Evolutionary conservation across 495 filamentous ascomycete species (phyloP).

Genomic region (Trichoderma asperelloides): DNA sequence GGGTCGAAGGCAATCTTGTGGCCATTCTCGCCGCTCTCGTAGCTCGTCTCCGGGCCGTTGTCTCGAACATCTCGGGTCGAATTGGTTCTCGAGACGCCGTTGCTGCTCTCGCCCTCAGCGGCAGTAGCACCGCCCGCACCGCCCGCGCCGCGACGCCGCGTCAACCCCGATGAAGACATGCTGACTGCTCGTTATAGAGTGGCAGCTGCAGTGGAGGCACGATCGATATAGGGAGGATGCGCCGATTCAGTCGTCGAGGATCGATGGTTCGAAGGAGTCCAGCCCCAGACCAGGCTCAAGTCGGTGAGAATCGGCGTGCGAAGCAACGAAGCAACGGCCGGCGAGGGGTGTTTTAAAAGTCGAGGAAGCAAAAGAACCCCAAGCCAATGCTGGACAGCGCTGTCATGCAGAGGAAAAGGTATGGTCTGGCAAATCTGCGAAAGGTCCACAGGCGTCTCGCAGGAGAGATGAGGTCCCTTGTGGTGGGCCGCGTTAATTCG

Average conservation of each 20-base stretch:
- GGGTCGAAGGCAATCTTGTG: slow-evolving; percentile 99
- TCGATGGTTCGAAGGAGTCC: background rate
- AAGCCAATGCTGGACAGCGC: background rate
- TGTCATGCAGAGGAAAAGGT: background rate
- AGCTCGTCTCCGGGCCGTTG: slow-evolving; percentile 75
- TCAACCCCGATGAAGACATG: slow-evolving; percentile 26
- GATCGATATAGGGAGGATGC: background rate
- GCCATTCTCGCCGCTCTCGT: slow-evolving; percentile 88
- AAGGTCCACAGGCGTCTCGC: slow-evolving; percentile 4
- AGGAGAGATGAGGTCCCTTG: slow-evolving; percentile 5
- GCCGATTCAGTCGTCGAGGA: background rate
- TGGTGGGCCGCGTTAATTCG: slow-evolving; percentile 3
- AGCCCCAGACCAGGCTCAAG: slow-evolving; percentile 4
- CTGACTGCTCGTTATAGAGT: background rate
- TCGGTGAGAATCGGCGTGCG: background rate
- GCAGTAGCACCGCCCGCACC: slow-evolving; percentile 13
- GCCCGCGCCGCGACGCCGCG: slow-evolving; percentile 26
- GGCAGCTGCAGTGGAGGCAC: background rate
- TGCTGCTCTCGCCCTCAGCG: slow-evolving; percentile 21
- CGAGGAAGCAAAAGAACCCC: background rate
- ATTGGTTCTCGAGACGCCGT: slow-evolving; percentile 28
- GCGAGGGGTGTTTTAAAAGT: background rate
- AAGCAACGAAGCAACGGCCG: background rate
- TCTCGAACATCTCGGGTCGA: slow-evolving; percentile 36
- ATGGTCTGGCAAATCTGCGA: background rate